These are phyloP conservation scores for Cynara cardunculus DNA, from an alignment of 129 eudicot genomes.

Conservation along the genomic window DNA sequence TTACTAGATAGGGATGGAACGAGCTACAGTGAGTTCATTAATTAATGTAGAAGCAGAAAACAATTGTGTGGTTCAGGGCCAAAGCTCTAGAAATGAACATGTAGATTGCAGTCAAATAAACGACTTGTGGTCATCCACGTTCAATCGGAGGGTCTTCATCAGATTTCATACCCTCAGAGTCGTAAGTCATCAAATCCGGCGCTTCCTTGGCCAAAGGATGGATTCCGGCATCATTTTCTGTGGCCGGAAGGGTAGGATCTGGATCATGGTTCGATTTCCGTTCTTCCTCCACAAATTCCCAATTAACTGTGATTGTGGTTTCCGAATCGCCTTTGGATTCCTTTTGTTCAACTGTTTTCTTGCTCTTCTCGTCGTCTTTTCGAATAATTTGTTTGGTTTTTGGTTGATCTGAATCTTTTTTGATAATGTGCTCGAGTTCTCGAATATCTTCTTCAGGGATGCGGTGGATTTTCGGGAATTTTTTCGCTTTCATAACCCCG, in stretches of 20 bases:
- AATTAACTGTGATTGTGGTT: slow-evolving; percentile 43
- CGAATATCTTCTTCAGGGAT: slow-evolving; percentile 47
- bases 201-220: background rate
- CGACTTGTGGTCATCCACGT: background rate
- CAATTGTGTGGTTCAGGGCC: background rate
- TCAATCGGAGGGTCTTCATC: background rate
- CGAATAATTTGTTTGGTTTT: background rate
- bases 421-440: slow-evolving; percentile 51
- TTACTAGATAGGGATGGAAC: background rate
- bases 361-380: slow-evolving; percentile 9
- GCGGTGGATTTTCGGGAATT: slow-evolving; percentile 41
- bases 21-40: background rate
- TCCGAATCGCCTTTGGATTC: slow-evolving; percentile 11
- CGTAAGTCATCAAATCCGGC: background rate
- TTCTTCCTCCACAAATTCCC: slow-evolving; percentile 66
- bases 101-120: background rate
- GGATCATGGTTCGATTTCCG: background rate
- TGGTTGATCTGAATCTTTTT: slow-evolving; percentile 13
- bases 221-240: background rate
- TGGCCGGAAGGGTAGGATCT: background rate
- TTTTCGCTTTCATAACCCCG: slow-evolving; percentile 54
- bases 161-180: background rate
- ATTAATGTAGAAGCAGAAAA: background rate
- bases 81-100: background rate
- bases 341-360: background rate